Percentiles rank a stretch among this genome's conserved stretches.
Conservation (phyloP, 768 basidiomycete species). For the Amanita exitialis region DNA sequence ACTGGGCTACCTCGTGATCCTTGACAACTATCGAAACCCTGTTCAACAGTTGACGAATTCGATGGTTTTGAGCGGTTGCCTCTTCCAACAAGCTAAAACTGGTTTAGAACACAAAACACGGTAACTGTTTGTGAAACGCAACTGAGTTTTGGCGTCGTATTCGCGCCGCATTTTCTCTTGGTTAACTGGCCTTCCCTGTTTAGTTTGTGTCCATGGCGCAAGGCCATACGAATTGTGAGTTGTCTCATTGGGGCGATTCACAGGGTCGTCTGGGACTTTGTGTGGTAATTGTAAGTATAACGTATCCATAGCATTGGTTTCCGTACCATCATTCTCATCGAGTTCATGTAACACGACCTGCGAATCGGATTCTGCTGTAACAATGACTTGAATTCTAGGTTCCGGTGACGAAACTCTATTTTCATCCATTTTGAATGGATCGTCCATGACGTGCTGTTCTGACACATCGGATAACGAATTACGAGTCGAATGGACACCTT, state of each 20-base stretch:
- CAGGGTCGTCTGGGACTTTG: background rate
- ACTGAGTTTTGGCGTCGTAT: slow-evolving; percentile 52
- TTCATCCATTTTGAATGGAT: slow-evolving; percentile 1
- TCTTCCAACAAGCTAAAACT: slow-evolving; percentile 48
- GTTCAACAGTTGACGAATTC: slow-evolving; percentile 60
- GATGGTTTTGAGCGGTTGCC: slow-evolving; percentile 48
- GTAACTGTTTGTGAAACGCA: slow-evolving; percentile 13
- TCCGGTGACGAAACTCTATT: background rate
- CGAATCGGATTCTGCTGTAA: slow-evolving; percentile 3
- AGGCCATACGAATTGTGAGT: background rate
- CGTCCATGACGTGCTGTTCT: slow-evolving; percentile 11
- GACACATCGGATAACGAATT: slow-evolving; percentile 36
- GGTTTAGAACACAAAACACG: slow-evolving; percentile 7
- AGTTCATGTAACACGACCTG: background rate
- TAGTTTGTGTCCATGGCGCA: slow-evolving; percentile 4
- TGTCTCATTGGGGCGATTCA: background rate
- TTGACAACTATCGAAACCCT: slow-evolving; percentile 49
- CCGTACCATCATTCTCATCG: background rate
- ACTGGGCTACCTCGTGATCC: slow-evolving; percentile 56
- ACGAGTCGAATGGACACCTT: slow-evolving; percentile 29
- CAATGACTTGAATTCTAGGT: slow-evolving; percentile 1
- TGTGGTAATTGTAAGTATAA: background rate
- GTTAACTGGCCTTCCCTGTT: background rate
- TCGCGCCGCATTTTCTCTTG: slow-evolving; percentile 31
- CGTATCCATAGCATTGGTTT: background rate